These are phyloP conservation scores for Alternaria dauci DNA, from an alignment of 2,329 filamentous ascomycete genomes.

Conservation along the genomic window DNA sequence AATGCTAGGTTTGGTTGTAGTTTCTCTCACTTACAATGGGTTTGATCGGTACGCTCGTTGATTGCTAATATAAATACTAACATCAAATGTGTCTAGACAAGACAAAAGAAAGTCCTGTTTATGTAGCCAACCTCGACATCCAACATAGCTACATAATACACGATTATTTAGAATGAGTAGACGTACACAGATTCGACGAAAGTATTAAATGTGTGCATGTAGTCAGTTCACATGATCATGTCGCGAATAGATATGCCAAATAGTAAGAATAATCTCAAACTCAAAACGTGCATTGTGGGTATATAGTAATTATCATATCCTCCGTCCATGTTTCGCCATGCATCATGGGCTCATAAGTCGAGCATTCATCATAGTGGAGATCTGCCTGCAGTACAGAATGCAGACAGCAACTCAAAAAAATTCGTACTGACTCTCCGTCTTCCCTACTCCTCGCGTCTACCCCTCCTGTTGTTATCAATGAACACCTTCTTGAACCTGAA, in stretches of 20 bases:
- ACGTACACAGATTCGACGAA: too few relatives aligned
- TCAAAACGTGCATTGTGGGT: background rate
- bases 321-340: background rate
- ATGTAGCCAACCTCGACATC: too few relatives aligned
- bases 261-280: background rate
- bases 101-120: too few relatives aligned
- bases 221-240: too few relatives aligned
- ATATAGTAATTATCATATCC: slow-evolving; percentile 3
- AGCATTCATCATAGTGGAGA: background rate
- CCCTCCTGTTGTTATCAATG: slow-evolving; percentile 43
- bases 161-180: too few relatives aligned
- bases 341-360: background rate
- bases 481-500: slow-evolving; percentile 61
- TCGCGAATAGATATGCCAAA: background rate
- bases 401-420: background rate
- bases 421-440: background rate
- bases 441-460: slow-evolving; percentile 16
- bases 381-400: background rate
- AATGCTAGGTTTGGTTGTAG: too few relatives aligned
- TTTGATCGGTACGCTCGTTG: too few relatives aligned
- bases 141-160: too few relatives aligned
- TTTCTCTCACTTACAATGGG: too few relatives aligned
- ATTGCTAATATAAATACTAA: too few relatives aligned
- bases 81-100: too few relatives aligned
- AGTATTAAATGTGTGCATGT: too few relatives aligned